These are phyloP conservation scores for Aureobasidium lini DNA, from an alignment of 2,329 filamentous ascomycete species.

Conservation along the genomic window DNA sequence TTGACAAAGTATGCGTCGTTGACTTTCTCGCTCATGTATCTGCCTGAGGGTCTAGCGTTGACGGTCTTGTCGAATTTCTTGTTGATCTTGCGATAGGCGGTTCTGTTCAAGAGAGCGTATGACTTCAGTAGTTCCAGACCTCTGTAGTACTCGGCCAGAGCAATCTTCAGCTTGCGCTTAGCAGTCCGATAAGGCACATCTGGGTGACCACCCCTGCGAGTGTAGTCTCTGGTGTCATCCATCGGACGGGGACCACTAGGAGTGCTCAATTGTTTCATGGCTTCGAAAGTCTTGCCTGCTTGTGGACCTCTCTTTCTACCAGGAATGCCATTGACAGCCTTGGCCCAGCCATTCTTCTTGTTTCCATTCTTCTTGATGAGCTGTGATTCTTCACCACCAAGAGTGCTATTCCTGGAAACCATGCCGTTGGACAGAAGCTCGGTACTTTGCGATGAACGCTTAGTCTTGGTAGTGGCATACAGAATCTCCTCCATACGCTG, in stretches of 20 bases:
- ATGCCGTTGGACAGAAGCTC: not conserved
- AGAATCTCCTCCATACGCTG: conserved; percentile 66
- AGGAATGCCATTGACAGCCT: not conserved
- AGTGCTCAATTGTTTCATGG: conserved; percentile 32
- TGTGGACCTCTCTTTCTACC: not conserved
- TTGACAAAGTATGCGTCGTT: conserved; percentile 86
- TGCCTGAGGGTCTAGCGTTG: conserved; percentile 65
- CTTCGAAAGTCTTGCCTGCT: conserved; percentile 48
- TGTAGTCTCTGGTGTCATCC: conserved; percentile 37
- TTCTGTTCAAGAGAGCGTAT: conserved; percentile 82
- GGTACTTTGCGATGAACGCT: not conserved
- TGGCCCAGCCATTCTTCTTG: conserved; percentile 31
- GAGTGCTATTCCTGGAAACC: not conserved
- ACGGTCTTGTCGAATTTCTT: conserved; percentile 97
- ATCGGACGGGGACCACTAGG: conserved; percentile 29
- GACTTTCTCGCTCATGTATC: conserved; percentile 87
- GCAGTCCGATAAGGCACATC: conserved; percentile 78
- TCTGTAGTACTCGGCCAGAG: conserved; percentile 87
- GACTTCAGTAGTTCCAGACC: conserved; percentile 86
- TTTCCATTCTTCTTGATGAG: conserved; percentile 2
- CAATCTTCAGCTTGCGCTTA: conserved; percentile 85
- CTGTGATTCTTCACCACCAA: not conserved
- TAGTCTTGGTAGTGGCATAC: conserved; percentile 21
- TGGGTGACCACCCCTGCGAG: conserved; percentile 28
- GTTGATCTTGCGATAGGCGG: conserved; percentile 93